Evolutionary conservation across 2,329 filamentous ascomycete genomes (phyloP), one percentile per base, ranked within the genome.

Genomic region (Stromatinia cepivora): DNA sequence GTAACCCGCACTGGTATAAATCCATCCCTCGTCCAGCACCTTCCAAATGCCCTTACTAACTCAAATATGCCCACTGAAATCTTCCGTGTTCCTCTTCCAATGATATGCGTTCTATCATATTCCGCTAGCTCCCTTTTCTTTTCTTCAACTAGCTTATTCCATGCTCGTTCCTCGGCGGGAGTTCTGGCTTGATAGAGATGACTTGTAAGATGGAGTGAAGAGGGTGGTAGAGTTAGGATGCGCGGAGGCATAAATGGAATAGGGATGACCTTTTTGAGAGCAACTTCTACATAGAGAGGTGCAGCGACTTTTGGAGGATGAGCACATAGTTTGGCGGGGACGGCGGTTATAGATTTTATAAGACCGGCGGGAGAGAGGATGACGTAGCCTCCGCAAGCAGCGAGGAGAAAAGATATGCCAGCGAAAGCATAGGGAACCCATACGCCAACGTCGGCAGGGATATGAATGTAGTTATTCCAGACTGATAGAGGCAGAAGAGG

Each of bases 361-460:
- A 92, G 82, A 66, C 84, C 83, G 36, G 82, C 78, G 9, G 88
- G 86, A 75, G 87, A 85, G 69, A 85, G 76, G 56, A 90, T 77
- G 73, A 91, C 86, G 71, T 85, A 85, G 58, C 84, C 84, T 70
- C 88, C 90, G 78, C 90, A 83, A 52, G 80, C 81, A 66, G 82
- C 85, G 81, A 91, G 88, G 69, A 86, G 77, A 59, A 89, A 75
- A 77, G 87, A 88, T 57, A 89, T 82, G 54, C 83, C 81, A 53
- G 82, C 84, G 74, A 88, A 90, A 13, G 85, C 82, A 71, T 82
- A 80, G 52, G 86, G 82, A 25, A 90, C 84, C 85, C 86, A 90
- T 74, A 79, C 79, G 4, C 83, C 79, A 5, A 89, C 79, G 54
- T 82, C 85, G 20, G 84, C 79, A 20, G 86, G 83, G 9, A 84